A percentile compares a stretch with the other conserved stretches of the same genome.
These are phyloP conservation scores for Apium graveolens DNA, from an alignment of 129 eudicot species.

Conservation along the genomic window DNA sequence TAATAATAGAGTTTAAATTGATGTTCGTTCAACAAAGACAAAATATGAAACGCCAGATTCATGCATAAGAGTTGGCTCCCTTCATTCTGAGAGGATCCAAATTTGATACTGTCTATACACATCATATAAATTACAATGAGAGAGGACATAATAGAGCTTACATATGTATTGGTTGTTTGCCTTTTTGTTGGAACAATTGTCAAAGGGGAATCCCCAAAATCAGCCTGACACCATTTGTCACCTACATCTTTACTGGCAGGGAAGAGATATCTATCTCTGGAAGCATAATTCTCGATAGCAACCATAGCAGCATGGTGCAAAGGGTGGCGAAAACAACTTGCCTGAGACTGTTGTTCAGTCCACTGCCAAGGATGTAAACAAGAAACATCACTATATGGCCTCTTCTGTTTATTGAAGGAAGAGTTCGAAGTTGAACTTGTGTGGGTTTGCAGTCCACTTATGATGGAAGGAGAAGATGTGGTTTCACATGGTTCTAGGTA, in stretches of 20 bases:
- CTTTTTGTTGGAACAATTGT: slow-evolving; percentile 45
- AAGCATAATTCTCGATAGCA: slow-evolving; percentile 77
- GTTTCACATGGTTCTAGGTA: slow-evolving; percentile 11
- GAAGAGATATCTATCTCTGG: slow-evolving; percentile 65
- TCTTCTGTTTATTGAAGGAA: slow-evolving; percentile 24
- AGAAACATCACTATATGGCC: slow-evolving; percentile 28
- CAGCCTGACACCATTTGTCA: slow-evolving; percentile 23
- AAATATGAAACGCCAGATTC: background rate
- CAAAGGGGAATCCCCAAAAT: slow-evolving; percentile 19
- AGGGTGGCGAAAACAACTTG: slow-evolving; percentile 61
- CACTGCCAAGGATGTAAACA: slow-evolving; percentile 84
- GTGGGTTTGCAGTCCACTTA: slow-evolving; percentile 18
- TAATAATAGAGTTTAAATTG: background rate
- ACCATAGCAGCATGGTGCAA: slow-evolving; percentile 87
- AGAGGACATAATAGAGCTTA: slow-evolving; percentile 23
- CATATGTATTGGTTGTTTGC: slow-evolving; percentile 43
- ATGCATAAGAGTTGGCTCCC: background rate
- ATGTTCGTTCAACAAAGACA: background rate
- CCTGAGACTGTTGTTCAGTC: slow-evolving; percentile 33
- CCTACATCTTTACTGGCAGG: slow-evolving; percentile 29
- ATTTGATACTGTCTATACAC: background rate
- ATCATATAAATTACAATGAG: background rate
- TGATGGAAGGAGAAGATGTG: slow-evolving; percentile 12
- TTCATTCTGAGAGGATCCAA: background rate
- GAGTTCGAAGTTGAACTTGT: slow-evolving; percentile 13